phyloP scores from a whole-genome alignment of 768 basidiomycete species.

The Collybia mongolica region DNA sequence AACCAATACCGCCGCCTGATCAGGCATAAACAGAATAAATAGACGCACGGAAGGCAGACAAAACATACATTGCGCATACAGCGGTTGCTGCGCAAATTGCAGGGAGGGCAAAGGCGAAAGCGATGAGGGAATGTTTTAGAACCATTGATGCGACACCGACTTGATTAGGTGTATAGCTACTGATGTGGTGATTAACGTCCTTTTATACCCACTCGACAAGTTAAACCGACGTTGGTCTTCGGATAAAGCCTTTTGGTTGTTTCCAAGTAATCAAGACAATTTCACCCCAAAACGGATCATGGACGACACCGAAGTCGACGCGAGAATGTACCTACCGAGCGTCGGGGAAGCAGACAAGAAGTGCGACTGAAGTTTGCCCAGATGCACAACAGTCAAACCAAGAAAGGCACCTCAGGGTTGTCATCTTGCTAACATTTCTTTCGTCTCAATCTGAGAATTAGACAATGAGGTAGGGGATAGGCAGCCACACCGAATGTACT shows the following conservation, averaged over 20 bases:
- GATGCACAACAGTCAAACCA: neutral
- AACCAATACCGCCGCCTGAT: slow-evolving; percentile 35
- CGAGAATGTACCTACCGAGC: slow-evolving; percentile 1
- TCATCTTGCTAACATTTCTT: too few species aligned
- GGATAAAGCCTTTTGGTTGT: neutral
- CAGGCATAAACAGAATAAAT: neutral
- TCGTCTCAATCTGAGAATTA: too few species aligned
- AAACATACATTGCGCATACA: slow-evolving; percentile 28
- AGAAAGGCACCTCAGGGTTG: too few species aligned
- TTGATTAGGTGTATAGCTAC: neutral
- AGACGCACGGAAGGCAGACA: neutral
- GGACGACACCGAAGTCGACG: neutral
- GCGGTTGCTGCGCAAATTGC: slow-evolving; percentile 26
- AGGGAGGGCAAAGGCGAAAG: slow-evolving; percentile 22
- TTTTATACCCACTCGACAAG: neutral
- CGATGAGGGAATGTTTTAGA: slow-evolving; percentile 20
- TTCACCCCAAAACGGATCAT: neutral
- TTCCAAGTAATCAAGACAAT: neutral
- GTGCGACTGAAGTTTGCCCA: neutral
- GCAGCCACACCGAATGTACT: too few species aligned
- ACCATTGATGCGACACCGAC: slow-evolving; percentile 14
- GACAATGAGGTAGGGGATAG: too few species aligned
- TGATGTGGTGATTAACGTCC: neutral
- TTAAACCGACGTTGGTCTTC: neutral
- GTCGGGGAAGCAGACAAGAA: neutral